phyloP scores from a whole-genome alignment of 352 stramenopile genomes.

The Phytophthora crassamura region DNA sequence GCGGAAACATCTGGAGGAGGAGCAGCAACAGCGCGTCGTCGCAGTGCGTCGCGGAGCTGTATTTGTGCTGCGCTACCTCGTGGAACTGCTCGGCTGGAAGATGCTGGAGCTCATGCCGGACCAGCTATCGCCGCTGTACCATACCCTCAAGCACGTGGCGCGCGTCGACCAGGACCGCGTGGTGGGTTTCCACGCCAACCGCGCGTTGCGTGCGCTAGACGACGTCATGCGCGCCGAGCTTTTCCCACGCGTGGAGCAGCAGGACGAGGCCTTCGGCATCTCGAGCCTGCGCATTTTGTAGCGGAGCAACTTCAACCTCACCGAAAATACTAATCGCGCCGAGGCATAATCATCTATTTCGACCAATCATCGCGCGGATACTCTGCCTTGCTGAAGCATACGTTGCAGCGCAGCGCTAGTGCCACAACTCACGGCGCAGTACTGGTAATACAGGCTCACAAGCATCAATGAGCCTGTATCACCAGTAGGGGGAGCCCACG shows the following conservation, averaged over 20 bases:
- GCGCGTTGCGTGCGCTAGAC: conserved; percentile 58
- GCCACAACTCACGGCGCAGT: too few relatives aligned
- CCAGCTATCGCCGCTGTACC: conserved; percentile 77
- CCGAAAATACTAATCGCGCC: conserved; percentile 2
- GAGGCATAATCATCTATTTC: too few relatives aligned
- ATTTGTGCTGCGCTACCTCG: conserved; percentile 79
- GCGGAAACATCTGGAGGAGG: conserved; percentile 26
- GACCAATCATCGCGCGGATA: too few relatives aligned
- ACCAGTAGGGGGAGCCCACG: too few relatives aligned
- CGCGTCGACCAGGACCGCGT: conserved; percentile 68
- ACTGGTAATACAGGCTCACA: too few relatives aligned
- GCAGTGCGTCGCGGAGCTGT: conserved; percentile 77
- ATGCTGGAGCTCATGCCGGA: conserved; percentile 77
- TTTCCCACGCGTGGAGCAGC: conserved; percentile 52
- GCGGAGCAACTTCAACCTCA: conserved; percentile 17
- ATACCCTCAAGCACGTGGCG: conserved; percentile 76
- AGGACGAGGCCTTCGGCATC: conserved; percentile 49
- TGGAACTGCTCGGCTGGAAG: conserved; percentile 80
- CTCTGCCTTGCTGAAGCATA: too few relatives aligned
- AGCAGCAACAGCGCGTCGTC: conserved; percentile 46
- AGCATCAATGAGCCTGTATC: too few relatives aligned
- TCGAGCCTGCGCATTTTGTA: conserved; percentile 65
- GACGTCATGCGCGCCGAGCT: conserved; percentile 79
- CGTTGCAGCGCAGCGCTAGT: too few relatives aligned
- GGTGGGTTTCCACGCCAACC: conserved; percentile 70